Evolutionary conservation across 495 filamentous ascomycete species (phyloP).

Genomic region (Daldinia bambusicola): DNA sequence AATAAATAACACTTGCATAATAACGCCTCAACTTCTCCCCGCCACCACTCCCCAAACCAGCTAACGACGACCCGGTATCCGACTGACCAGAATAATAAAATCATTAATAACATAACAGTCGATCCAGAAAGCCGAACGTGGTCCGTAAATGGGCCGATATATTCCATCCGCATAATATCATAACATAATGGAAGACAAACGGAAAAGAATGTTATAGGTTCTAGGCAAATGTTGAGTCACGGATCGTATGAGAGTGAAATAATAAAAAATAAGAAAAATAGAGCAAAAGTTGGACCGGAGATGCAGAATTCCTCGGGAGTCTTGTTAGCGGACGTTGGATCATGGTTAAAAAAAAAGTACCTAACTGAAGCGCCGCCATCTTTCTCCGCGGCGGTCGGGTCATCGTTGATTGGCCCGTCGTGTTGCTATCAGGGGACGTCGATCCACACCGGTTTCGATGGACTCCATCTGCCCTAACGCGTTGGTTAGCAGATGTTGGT

Average conservation of each 20-base stretch:
- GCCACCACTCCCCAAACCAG: background rate
- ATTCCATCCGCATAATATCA: background rate
- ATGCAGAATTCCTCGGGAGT: conserved; percentile 21
- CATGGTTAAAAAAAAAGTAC: conserved; percentile 3
- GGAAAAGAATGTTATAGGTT: background rate
- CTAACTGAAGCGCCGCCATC: background rate
- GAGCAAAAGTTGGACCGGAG: conserved; percentile 32
- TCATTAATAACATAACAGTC: background rate
- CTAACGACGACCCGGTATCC: too few species aligned
- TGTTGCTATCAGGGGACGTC: conserved; percentile 1
- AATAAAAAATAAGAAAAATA: background rate
- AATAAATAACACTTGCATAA: too few species aligned
- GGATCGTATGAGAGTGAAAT: background rate
- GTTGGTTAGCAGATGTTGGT: too few species aligned
- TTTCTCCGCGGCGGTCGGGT: conserved; percentile 36
- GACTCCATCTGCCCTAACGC: background rate
- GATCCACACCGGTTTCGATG: background rate
- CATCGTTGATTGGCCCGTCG: conserved; percentile 19
- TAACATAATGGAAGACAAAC: conserved; percentile 4
- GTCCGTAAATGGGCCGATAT: conserved; percentile 1
- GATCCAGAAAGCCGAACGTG: background rate
- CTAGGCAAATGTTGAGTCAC: too few species aligned
- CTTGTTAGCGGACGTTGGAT: conserved; percentile 13
- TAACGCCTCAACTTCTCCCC: too few species aligned
- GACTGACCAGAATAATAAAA: too few species aligned